phyloP scores from a whole-genome alignment of 495 filamentous ascomycete genomes.

The Thermochaetoides thermophila region DNA sequence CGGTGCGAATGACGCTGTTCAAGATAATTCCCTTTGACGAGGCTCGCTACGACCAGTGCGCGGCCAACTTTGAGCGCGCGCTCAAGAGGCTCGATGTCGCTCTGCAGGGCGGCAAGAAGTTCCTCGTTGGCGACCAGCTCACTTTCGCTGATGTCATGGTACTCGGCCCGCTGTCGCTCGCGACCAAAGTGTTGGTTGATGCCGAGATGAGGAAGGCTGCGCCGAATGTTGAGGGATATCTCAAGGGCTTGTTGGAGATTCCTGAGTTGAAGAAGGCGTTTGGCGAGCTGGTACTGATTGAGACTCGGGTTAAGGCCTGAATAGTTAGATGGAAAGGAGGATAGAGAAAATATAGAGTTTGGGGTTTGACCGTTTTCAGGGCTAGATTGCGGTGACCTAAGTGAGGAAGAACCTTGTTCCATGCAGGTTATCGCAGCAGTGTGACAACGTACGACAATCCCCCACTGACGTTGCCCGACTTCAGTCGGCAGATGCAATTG shows the following conservation, averaged over 20 bases:
- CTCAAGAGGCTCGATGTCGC: constrained; percentile 29
- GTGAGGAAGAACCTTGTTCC: too few species aligned
- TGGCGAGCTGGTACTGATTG: constrained; percentile 29
- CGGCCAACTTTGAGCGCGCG: constrained; percentile 18
- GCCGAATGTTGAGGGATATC: constrained; percentile 31
- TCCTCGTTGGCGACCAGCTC: constrained; percentile 33
- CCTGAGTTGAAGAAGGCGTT: constrained; percentile 38
- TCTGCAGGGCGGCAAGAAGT: constrained; percentile 26
- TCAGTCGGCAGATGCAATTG: too few species aligned
- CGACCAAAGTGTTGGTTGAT: constrained; percentile 31
- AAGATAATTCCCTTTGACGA: constrained; percentile 26
- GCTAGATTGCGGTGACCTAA: too few species aligned
- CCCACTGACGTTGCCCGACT: too few species aligned
- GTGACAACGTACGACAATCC: too few species aligned
- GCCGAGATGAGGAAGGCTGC: constrained; percentile 32
- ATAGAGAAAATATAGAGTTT: background rate
- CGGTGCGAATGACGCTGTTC: constrained; percentile 21
- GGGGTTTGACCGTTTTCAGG: too few species aligned
- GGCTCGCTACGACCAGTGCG: constrained; percentile 16
- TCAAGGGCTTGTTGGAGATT: constrained; percentile 24
- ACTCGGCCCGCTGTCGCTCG: constrained; percentile 24
- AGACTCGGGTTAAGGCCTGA: constrained; percentile 17
- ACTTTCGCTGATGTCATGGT: constrained; percentile 42
- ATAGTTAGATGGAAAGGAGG: background rate
- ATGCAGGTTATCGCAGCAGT: too few species aligned